phyloP scores from a whole-genome alignment of 1,284 basidiomycete species.

The Kalmanozyma brasiliensis region DNA sequence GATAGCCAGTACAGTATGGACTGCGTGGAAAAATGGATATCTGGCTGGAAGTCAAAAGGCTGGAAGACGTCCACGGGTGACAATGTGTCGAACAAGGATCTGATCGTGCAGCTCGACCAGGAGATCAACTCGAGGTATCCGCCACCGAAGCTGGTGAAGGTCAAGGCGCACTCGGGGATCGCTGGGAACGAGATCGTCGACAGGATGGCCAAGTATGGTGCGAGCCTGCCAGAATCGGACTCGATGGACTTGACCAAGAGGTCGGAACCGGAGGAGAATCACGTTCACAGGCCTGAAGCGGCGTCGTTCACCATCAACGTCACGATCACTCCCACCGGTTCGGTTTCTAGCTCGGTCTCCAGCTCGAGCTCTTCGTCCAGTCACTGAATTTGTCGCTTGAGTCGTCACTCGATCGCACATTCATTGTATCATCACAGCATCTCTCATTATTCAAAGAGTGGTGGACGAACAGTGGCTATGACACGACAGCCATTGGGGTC shows the following conservation, averaged over 20 bases:
- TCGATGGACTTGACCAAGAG: background rate
- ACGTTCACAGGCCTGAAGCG: background rate
- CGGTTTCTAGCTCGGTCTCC: too few relatives aligned
- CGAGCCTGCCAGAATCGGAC: slow-evolving; percentile 12
- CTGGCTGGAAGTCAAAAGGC: slow-evolving; percentile 73
- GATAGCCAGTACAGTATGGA: slow-evolving; percentile 81
- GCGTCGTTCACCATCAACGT: background rate
- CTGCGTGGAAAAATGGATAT: slow-evolving; percentile 74
- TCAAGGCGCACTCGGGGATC: slow-evolving; percentile 78
- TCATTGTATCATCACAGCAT: background rate
- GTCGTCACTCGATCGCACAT: background rate
- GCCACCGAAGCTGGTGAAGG: slow-evolving; percentile 72
- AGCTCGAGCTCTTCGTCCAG: too few relatives aligned
- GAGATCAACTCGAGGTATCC: slow-evolving; percentile 17
- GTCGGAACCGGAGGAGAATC: background rate
- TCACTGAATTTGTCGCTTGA: too few relatives aligned
- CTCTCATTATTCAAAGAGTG: too few relatives aligned
- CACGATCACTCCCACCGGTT: background rate
- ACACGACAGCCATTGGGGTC: too few relatives aligned
- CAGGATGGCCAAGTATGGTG: slow-evolving; percentile 52
- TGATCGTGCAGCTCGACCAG: slow-evolving; percentile 74
- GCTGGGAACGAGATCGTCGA: slow-evolving; percentile 84
- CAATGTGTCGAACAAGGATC: slow-evolving; percentile 75
- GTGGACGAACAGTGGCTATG: too few relatives aligned
- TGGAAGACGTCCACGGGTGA: slow-evolving; percentile 72